These are phyloP conservation scores for Adiantum capillusveneris DNA, from an alignment of 75 land plant species.

Conservation along the genomic window DNA sequence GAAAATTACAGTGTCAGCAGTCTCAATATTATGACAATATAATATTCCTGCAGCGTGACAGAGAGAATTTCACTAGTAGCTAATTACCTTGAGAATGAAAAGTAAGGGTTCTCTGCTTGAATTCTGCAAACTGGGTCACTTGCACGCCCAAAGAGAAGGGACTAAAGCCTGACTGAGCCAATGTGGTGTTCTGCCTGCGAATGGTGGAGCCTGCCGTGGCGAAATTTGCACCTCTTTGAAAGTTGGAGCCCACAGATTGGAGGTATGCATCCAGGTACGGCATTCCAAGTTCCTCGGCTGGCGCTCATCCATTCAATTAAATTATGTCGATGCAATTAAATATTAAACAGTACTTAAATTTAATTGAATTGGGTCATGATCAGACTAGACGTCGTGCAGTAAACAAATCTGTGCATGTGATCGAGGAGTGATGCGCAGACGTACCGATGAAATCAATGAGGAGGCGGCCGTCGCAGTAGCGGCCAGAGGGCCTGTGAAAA, in stretches of 20 bases:
- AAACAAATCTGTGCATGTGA: too few relatives aligned
- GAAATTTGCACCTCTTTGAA: conserved; percentile 29
- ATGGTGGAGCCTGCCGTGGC: conserved; percentile 45
- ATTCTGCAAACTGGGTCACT: conserved; percentile 31
- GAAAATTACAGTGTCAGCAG: too few relatives aligned
- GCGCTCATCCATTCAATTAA: too few relatives aligned
- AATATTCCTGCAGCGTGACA: too few relatives aligned
- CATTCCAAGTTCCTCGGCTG: conserved; percentile 45
- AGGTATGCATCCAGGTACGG: conserved; percentile 43
- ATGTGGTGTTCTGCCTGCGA: conserved; percentile 14
- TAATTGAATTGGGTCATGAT: too few relatives aligned
- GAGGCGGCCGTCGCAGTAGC: conserved; percentile 51
- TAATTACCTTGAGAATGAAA: conserved; percentile 14
- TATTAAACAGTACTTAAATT: too few relatives aligned
- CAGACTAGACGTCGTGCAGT: too few relatives aligned
- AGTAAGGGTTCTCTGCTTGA: conserved; percentile 36
- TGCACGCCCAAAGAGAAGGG: conserved; percentile 47
- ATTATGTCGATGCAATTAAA: too few relatives aligned
- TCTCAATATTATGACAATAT: too few relatives aligned
- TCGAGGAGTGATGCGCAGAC: too few relatives aligned
- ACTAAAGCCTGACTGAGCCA: conserved; percentile 22
- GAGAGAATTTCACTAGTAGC: too few relatives aligned
- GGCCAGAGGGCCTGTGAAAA: conserved; percentile 48
- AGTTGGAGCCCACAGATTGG: conserved; percentile 40
- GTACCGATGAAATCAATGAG: conserved; percentile 44